Conservation (phyloP, 306 rosid species). For the Lagenaria siceraria region DNA sequence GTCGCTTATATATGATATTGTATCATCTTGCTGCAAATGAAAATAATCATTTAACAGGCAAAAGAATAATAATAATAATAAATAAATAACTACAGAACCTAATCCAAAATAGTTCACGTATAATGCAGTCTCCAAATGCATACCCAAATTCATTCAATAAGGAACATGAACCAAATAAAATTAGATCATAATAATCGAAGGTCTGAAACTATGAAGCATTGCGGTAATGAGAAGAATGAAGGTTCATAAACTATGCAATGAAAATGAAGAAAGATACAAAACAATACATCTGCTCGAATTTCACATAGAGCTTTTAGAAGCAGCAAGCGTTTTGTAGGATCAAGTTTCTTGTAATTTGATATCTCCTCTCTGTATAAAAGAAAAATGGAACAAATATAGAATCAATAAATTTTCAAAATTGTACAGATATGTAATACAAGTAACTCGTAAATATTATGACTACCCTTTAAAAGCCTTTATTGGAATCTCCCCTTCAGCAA, state of each 20-base stretch:
- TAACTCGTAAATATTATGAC: neutral
- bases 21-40: slow-evolving; percentile 65
- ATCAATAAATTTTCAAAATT: slow-evolving; percentile 1
- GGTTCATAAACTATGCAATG: neutral
- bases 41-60: neutral
- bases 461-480: slow-evolving; percentile 72
- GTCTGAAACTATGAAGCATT: neutral
- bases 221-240: neutral
- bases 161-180: neutral
- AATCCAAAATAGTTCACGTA: neutral
- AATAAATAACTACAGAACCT: neutral
- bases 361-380: slow-evolving; percentile 68
- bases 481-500: slow-evolving; percentile 83
- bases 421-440: neutral
- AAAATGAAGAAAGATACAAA: slow-evolving; percentile 8
- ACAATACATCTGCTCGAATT: slow-evolving; percentile 65
- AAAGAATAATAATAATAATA: too few species aligned
- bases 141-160: neutral
- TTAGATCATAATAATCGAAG: neutral
- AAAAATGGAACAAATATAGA: neutral
- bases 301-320: slow-evolving; percentile 83
- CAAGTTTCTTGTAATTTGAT: slow-evolving; percentile 51
- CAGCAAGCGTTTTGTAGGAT: slow-evolving; percentile 51
- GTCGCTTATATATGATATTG: slow-evolving; percentile 46
- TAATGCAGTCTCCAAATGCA: neutral